Conservation (phyloP, 257 asterid species). For the Nicotiana benthamiana region DNA sequence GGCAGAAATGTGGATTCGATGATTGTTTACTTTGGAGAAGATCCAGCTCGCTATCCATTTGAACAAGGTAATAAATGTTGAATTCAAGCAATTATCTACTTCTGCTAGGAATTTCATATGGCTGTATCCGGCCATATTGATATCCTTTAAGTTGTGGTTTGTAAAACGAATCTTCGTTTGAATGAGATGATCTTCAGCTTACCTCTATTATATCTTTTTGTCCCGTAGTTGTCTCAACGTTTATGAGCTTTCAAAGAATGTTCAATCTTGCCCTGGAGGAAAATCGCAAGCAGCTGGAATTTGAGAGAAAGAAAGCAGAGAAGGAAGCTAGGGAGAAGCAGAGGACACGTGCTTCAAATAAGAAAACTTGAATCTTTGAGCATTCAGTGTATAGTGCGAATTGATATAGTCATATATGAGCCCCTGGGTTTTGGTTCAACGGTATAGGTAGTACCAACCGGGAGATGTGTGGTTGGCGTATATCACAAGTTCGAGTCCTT, state of each 20-base stretch:
- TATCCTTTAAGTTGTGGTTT: not conserved
- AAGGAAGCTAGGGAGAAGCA: conserved; percentile 39
- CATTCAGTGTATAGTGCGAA: not conserved
- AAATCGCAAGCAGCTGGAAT: conserved; percentile 60
- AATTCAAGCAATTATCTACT: not conserved
- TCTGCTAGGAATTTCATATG: not conserved
- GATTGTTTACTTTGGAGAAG: conserved; percentile 62
- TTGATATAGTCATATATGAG: not conserved
- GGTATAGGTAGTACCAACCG: not conserved
- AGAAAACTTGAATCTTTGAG: conserved; percentile 1
- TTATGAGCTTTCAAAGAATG: conserved; percentile 69
- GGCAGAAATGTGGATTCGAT: conserved; percentile 58
- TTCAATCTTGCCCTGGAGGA: conserved; percentile 56
- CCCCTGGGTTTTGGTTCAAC: not conserved
- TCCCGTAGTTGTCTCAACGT: conserved; percentile 59
- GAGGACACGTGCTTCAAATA: conserved; percentile 14
- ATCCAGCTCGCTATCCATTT: conserved; percentile 65
- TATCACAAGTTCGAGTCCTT: not conserved
- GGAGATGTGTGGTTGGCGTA: not conserved
- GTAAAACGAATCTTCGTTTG: not conserved
- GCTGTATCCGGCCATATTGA: not conserved
- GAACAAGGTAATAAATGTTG: conserved; percentile 49
- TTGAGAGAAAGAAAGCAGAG: conserved; percentile 61
- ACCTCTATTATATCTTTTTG: not conserved
- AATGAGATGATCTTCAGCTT: conserved; percentile 3